Evolutionary conservation across 805 yeast species (phyloP).

Genomic region (Cyberlindnera nakhonratchasimensis): DNA sequence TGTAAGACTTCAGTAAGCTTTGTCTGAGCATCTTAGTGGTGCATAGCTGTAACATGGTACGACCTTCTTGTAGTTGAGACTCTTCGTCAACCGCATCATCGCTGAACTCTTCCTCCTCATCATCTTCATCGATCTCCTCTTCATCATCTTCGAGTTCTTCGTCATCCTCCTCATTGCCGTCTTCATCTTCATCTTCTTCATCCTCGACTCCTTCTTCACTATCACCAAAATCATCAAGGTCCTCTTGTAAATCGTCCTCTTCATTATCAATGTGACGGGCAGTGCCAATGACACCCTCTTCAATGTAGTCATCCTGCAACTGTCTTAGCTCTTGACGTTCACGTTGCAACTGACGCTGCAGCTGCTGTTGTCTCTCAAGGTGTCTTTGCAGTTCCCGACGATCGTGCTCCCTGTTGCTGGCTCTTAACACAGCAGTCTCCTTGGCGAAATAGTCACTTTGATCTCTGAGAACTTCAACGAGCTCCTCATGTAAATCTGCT

Average conservation of each 20-base stretch:
- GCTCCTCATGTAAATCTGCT: conserved; percentile 17
- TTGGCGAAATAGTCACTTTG: conserved; percentile 14
- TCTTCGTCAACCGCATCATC: conserved; percentile 49
- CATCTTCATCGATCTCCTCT: conserved; percentile 38
- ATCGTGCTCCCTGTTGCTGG: conserved; percentile 9
- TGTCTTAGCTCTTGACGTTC: conserved; percentile 17
- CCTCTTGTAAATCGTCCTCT: conserved; percentile 29
- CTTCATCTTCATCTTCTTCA: conserved; percentile 8
- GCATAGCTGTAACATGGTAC: conserved; percentile 73
- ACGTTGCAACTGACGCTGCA: conserved; percentile 15
- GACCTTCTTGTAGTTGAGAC: conserved; percentile 71
- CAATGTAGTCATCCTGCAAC: conserved; percentile 20
- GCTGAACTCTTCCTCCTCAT: conserved; percentile 37
- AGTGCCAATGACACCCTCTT: conserved; percentile 32
- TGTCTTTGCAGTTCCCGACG: conserved; percentile 13
- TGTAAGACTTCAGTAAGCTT: conserved; percentile 70
- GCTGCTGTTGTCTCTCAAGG: conserved; percentile 15
- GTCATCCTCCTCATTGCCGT: conserved; percentile 15
- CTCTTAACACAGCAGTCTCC: conserved; percentile 11
- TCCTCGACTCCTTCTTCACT: conserved; percentile 24
- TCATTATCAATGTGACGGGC: conserved; percentile 37
- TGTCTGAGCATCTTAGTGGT: conserved; percentile 75
- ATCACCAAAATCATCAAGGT: conserved; percentile 35
- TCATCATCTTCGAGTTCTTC: conserved; percentile 14
- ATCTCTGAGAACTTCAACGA: conserved; percentile 16